phyloP scores from a whole-genome alignment of 192 early-diverging fungal genomes.

The Pilaira anomala region DNA sequence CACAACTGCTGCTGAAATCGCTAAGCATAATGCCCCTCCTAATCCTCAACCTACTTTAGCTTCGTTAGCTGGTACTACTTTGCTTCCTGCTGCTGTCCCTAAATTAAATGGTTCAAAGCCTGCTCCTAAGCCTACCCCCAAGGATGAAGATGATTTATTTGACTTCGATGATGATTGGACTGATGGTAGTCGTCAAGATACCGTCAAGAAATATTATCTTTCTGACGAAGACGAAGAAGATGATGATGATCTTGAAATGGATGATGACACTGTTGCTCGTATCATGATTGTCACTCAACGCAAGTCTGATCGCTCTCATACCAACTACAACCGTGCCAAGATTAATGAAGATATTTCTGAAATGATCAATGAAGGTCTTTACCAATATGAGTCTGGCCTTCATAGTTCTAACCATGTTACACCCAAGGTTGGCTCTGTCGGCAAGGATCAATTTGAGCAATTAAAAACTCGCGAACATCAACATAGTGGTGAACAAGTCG shows the following conservation, averaged over 20 bases:
- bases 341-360: slow-evolving; percentile 82
- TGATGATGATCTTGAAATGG: slow-evolving; percentile 81
- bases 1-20: slow-evolving; percentile 17
- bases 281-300: slow-evolving; percentile 92
- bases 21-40: slow-evolving; percentile 15
- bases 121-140: not conserved
- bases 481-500: slow-evolving; percentile 11
- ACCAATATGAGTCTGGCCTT: slow-evolving; percentile 77
- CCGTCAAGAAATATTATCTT: slow-evolving; percentile 49
- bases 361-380: slow-evolving; percentile 95
- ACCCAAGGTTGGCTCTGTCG: slow-evolving; percentile 61
- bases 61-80: slow-evolving; percentile 21
- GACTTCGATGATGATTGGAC: slow-evolving; percentile 79
- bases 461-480: slow-evolving; percentile 40
- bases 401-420: slow-evolving; percentile 35
- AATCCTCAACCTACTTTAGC: slow-evolving; percentile 23
- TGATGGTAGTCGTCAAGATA: slow-evolving; percentile 43
- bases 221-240: slow-evolving; percentile 51
- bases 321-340: slow-evolving; percentile 74
- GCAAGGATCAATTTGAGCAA: slow-evolving; percentile 56
- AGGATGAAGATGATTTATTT: slow-evolving; percentile 72
- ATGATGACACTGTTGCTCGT: slow-evolving; percentile 83
- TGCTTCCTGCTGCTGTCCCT: slow-evolving; percentile 4
- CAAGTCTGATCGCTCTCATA: slow-evolving; percentile 64
- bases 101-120: not conserved